A percentile compares a stretch with the other conserved stretches of the same genome.
Evolutionary conservation across 108 stramenopile genomes (phyloP).

Genomic region (Cyclotella choctawhatcheeana): DNA sequence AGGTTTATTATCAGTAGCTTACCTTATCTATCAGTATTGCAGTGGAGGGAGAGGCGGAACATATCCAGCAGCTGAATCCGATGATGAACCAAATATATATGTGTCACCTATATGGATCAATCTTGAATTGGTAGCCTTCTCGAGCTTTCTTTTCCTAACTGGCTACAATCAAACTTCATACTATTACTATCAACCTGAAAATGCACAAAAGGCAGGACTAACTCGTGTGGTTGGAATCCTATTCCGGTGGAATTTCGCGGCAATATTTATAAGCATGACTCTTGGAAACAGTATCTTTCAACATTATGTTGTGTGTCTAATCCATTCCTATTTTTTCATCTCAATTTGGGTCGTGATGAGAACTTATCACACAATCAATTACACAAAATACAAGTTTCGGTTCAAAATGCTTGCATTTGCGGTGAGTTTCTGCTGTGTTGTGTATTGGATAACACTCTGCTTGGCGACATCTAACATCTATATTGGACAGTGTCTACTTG

Average conservation of each 20-base stretch:
- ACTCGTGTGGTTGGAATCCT: slow-evolving; percentile 80
- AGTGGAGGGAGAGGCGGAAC: slow-evolving; percentile 34
- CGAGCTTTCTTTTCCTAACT: slow-evolving; percentile 86
- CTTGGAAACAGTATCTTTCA: slow-evolving; percentile 50
- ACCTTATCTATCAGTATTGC: slow-evolving; percentile 82
- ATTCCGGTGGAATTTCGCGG: slow-evolving; percentile 83
- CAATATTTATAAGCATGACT: slow-evolving; percentile 63
- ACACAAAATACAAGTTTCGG: slow-evolving; percentile 70
- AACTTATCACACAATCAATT: slow-evolving; percentile 47
- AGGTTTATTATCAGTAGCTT: slow-evolving; percentile 74
- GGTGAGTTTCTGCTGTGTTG: background rate
- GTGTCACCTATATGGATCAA: slow-evolving; percentile 77
- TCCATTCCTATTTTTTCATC: slow-evolving; percentile 83
- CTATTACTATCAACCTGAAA: slow-evolving; percentile 49
- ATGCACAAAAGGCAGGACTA: slow-evolving; percentile 39
- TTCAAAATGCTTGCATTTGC: slow-evolving; percentile 64
- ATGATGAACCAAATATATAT: slow-evolving; percentile 23
- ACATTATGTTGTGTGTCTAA: slow-evolving; percentile 82
- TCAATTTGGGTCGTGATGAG: slow-evolving; percentile 74
- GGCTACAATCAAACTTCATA: slow-evolving; percentile 88
- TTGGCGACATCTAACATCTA: background rate
- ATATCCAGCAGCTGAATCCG: background rate
- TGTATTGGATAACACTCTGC: slow-evolving; percentile 20
- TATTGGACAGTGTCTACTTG: slow-evolving; percentile 47
- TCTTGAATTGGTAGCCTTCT: slow-evolving; percentile 73